Conservation (phyloP, 1,139 yeast genomes). For the Pneumocystis carinii region DNA sequence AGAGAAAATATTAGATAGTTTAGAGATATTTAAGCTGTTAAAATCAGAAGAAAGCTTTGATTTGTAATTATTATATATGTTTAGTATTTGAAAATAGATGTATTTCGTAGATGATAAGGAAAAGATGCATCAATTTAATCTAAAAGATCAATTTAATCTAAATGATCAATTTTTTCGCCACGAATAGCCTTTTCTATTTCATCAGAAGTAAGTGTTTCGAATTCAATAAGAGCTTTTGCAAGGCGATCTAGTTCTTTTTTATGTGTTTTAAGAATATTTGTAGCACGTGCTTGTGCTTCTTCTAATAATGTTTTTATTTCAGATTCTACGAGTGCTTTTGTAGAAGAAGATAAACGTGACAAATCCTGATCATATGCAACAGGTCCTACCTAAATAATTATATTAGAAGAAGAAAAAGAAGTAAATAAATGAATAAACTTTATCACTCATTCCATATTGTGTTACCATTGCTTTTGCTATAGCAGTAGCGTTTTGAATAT, state of each 20-base stretch:
- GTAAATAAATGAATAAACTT: slow-evolving; percentile 67
- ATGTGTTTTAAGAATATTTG: slow-evolving; percentile 46
- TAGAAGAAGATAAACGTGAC: slow-evolving; percentile 44
- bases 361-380: slow-evolving; percentile 2
- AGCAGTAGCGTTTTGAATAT: slow-evolving; percentile 72
- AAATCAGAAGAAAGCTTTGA: too few relatives aligned
- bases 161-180: slow-evolving; percentile 29
- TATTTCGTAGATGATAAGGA: neutral
- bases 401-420: slow-evolving; percentile 14
- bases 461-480: slow-evolving; percentile 97
- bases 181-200: slow-evolving; percentile 76
- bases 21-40: too few relatives aligned
- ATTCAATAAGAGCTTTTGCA: slow-evolving; percentile 86
- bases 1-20: too few relatives aligned
- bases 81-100: neutral
- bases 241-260: slow-evolving; percentile 64
- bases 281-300: slow-evolving; percentile 65
- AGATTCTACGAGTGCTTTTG: slow-evolving; percentile 79
- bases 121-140: neutral
- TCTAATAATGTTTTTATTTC: slow-evolving; percentile 69
- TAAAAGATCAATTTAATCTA: neutral
- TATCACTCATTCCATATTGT: slow-evolving; percentile 88
- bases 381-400: slow-evolving; percentile 5
- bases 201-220: slow-evolving; percentile 81
- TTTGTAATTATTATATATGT: neutral